phyloP scores from a whole-genome alignment of 371 early-diverging fungal genomes.

The Mortierella sp. region DNA sequence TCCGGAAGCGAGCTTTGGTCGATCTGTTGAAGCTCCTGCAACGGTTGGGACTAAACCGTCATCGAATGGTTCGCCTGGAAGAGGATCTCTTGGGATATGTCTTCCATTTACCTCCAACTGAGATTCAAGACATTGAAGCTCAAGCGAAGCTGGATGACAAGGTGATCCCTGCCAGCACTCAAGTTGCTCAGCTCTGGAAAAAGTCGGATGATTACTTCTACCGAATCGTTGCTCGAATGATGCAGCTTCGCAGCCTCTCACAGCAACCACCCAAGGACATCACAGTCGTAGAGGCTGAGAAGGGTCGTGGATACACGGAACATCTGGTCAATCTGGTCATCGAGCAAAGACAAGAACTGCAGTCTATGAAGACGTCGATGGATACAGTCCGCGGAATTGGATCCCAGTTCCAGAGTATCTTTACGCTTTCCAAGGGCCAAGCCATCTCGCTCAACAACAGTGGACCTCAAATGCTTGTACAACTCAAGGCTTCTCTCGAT shows the following conservation, averaged over 20 bases:
- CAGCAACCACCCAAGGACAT: constrained; percentile 74
- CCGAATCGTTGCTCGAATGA: constrained; percentile 74
- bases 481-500: constrained; percentile 63
- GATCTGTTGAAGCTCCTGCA: constrained; percentile 88
- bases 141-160: constrained; percentile 47
- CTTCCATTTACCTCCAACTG: constrained; percentile 53
- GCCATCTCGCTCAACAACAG: constrained; percentile 30
- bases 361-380: constrained; percentile 44
- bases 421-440: constrained; percentile 23
- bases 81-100: constrained; percentile 58
- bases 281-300: constrained; percentile 77
- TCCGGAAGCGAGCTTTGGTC: constrained; percentile 88
- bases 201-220: constrained; percentile 80
- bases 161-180: constrained; percentile 34
- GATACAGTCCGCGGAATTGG: constrained; percentile 47
- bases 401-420: constrained; percentile 45
- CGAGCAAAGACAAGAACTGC: constrained; percentile 67
- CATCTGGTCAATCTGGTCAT: constrained; percentile 72
- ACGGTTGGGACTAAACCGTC: constrained; percentile 80
- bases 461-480: constrained; percentile 51
- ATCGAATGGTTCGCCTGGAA: constrained; percentile 52
- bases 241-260: constrained; percentile 70
- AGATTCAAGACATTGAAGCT: constrained; percentile 50
- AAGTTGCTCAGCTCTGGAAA: constrained; percentile 64
- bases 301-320: constrained; percentile 76